Evolutionary conservation across 345 rosid genomes (phyloP), one percentile per base, ranked within the genome.

Genomic region (Zanthoxylum bungeanum): DNA sequence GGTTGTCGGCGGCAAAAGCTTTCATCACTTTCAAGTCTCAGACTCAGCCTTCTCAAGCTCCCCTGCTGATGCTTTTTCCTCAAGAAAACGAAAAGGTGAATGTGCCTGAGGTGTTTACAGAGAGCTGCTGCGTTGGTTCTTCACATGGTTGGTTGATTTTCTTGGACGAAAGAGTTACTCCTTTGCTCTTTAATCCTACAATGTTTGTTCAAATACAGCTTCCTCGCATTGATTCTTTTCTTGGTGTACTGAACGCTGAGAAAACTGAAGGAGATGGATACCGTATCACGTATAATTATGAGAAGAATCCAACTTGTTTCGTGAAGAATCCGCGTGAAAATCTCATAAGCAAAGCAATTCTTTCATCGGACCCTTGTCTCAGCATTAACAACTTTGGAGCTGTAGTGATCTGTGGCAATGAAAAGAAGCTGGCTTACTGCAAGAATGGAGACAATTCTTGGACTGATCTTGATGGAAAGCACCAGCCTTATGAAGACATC

Each of bases 381-480:
- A 12, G 36, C 51, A 16, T 49, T 27, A 44, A 33, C 24, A 60
- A 8, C 36, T 60, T 33, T 12, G 36, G 24, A 47, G 25, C 34
- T 17, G 10, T 33, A 4, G 25, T 71, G 4, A 71, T 71, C 4
- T 71, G 37, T 34, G 60, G 67, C 9, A 0, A 5, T 9, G 9
- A 17, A 2, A n/a, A 14, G 2, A 71, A 49, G 74, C 9, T 71
- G 22, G 67, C 59, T 7, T 71, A 47, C 47, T 46, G 47, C 4
- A 47, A 34, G 5, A 22, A 8, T 9, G 50, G n/a, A 8, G 46
- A 58, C 1, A 9, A 28, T 22, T 69, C 42, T 9, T 71, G 74
- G 74, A 60, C 10, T 8, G 74, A 7, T 7, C 12, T 60, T 33
- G 67, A 60, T 4, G 67, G 67, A 46, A 60, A 11, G 36, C 44